Percentiles rank a stretch among this genome's conserved stretches.
These are phyloP conservation scores for Solanum medicagineum DNA, from an alignment of 257 asterid genomes.

Conservation along the genomic window DNA sequence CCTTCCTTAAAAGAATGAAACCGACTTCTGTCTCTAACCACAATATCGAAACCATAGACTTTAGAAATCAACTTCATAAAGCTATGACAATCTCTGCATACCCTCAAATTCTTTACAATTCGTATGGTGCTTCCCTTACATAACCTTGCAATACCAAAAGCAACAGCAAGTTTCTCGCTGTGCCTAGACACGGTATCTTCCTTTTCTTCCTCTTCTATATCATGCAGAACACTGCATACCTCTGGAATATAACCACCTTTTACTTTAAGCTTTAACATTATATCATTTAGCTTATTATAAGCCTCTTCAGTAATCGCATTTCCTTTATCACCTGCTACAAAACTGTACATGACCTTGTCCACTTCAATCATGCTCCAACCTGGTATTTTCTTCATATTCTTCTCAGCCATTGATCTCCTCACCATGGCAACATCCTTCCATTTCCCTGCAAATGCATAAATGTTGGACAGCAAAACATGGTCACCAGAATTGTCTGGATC, in stretches of 20 bases:
- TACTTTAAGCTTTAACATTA: slow-evolving; percentile 27
- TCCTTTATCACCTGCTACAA: slow-evolving; percentile 26
- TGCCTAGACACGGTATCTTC: slow-evolving; percentile 46
- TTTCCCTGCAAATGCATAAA: slow-evolving; percentile 68
- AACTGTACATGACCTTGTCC: slow-evolving; percentile 36
- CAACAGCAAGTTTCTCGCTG: slow-evolving; percentile 66
- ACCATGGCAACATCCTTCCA: slow-evolving; percentile 49
- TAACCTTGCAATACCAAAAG: slow-evolving; percentile 49
- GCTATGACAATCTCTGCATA: slow-evolving; percentile 61
- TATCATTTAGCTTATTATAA: slow-evolving; percentile 34
- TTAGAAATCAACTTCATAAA: slow-evolving; percentile 59
- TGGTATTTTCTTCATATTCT: slow-evolving; percentile 40
- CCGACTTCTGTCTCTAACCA: slow-evolving; percentile 60
- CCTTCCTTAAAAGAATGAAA: slow-evolving; percentile 53
- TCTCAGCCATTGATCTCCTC: slow-evolving; percentile 52
- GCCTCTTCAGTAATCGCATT: slow-evolving; percentile 32
- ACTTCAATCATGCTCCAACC: slow-evolving; percentile 82
- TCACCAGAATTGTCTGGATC: slow-evolving; percentile 67
- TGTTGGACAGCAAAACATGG: slow-evolving; percentile 57
- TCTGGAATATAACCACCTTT: slow-evolving; percentile 58
- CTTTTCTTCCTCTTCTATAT: slow-evolving; percentile 64
- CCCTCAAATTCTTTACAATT: slow-evolving; percentile 65
- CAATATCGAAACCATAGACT: slow-evolving; percentile 37
- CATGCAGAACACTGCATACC: slow-evolving; percentile 33
- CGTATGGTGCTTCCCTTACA: slow-evolving; percentile 22